Conservation (phyloP, 495 filamentous ascomycete genomes). For the Aspergillus ostianus region DNA sequence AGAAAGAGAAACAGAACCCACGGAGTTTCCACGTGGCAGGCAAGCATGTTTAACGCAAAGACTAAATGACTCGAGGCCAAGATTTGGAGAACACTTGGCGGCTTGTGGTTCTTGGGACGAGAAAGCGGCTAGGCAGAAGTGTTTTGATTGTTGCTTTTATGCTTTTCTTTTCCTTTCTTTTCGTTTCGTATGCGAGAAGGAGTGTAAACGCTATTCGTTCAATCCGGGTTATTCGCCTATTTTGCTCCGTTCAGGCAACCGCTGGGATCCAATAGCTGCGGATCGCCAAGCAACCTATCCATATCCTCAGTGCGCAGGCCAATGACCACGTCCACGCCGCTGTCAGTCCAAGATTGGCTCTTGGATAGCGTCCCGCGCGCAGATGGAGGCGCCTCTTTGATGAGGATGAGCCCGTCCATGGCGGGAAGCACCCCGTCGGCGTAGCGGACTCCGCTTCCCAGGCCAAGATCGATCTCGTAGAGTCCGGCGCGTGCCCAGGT, state of each 20-base stretch:
- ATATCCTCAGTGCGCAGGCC: slow-evolving; percentile 27
- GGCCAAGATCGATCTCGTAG: slow-evolving; percentile 31
- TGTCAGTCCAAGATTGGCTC: slow-evolving; percentile 16
- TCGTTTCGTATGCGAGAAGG: no score
- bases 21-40: neutral
- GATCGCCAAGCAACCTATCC: slow-evolving; percentile 21
- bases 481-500: slow-evolving; percentile 27
- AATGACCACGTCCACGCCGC: slow-evolving; percentile 30
- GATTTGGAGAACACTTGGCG: neutral
- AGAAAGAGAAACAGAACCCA: neutral
- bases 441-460: slow-evolving; percentile 20
- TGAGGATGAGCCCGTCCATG: slow-evolving; percentile 27
- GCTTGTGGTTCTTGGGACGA: neutral
- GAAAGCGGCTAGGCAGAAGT: neutral
- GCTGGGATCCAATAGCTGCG: slow-evolving; percentile 1
- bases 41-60: neutral
- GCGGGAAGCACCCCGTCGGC: slow-evolving; percentile 23
- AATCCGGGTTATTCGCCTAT: neutral
- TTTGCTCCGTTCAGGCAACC: neutral
- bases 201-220: neutral
- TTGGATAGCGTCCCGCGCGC: neutral
- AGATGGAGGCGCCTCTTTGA: slow-evolving; percentile 28
- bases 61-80: neutral
- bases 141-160: neutral
- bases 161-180: neutral